A percentile compares a stretch with the other conserved stretches of the same genome.
Evolutionary conservation across 345 rosid genomes (phyloP).

Genomic region (Brassica carinata): DNA sequence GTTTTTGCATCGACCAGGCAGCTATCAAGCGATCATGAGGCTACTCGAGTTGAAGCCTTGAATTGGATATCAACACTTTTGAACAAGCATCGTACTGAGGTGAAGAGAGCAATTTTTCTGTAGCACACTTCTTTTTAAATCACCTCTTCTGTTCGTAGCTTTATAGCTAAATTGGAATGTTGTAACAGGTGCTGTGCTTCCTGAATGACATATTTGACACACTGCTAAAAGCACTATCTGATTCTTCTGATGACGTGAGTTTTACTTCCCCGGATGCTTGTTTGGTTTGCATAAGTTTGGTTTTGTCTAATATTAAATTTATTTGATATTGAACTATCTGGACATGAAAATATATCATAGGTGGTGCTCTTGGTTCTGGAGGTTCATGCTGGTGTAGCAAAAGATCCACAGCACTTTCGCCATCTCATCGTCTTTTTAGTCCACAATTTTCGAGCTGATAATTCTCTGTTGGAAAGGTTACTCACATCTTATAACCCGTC

Average conservation of each 20-base stretch:
- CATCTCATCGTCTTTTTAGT: conserved; percentile 91
- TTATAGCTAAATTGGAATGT: conserved; percentile 13
- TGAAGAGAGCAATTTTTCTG: conserved; percentile 23
- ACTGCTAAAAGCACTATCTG: conserved; percentile 85
- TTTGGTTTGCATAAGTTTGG: neutral
- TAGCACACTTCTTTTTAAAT: conserved; percentile 11
- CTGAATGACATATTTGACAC: conserved; percentile 87
- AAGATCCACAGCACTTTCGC: conserved; percentile 86
- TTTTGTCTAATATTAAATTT: conserved; percentile 2
- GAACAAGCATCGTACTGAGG: conserved; percentile 85
- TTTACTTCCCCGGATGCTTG: conserved; percentile 10
- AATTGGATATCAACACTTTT: conserved; percentile 95
- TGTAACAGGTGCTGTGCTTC: conserved; percentile 68
- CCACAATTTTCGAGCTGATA: conserved; percentile 83
- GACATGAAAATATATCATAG: conserved; percentile 44
- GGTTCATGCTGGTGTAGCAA: conserved; percentile 96
- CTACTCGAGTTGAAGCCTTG: conserved; percentile 92
- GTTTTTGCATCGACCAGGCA: conserved; percentile 53
- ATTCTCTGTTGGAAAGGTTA: conserved; percentile 92
- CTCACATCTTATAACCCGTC: conserved; percentile 29
- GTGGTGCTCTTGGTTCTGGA: conserved; percentile 97
- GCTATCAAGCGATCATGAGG: conserved; percentile 74
- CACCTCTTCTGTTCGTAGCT: neutral
- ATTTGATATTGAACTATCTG: conserved; percentile 21
- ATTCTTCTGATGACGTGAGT: conserved; percentile 84